Evolutionary conservation across 768 basidiomycete genomes (phyloP).

Genomic region (Solioccasus polychromus): DNA sequence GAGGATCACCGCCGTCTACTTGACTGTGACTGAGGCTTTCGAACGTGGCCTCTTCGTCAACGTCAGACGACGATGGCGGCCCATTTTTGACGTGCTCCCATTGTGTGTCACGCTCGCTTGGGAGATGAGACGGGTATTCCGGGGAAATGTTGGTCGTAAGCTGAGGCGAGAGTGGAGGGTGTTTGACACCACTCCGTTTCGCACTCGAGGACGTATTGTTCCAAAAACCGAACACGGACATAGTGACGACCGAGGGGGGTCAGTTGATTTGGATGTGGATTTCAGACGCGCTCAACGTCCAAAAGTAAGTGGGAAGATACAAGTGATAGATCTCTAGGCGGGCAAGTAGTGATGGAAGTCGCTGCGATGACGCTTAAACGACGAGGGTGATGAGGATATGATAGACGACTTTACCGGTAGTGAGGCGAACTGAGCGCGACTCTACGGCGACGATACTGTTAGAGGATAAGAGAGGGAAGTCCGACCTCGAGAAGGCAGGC

Average conservation of each 20-base stretch:
- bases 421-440: neutral
- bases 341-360: too few relatives aligned
- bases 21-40: constrained; percentile 24
- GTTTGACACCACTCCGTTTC: constrained; percentile 18
- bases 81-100: constrained; percentile 23
- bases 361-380: neutral
- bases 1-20: constrained; percentile 4
- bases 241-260: neutral
- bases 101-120: constrained; percentile 17
- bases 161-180: constrained; percentile 21
- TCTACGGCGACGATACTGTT: neutral
- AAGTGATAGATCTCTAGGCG: too few relatives aligned
- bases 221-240: constrained; percentile 11
- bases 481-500: too few relatives aligned
- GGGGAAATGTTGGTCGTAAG: constrained; percentile 14
- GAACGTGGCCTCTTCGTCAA: constrained; percentile 14
- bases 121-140: constrained; percentile 5
- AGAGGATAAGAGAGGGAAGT: neutral
- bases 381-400: neutral
- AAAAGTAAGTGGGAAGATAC: neutral
- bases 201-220: constrained; percentile 11
- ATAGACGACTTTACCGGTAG: neutral
- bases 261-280: neutral
- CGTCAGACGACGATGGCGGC: constrained; percentile 13
- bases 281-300: neutral